Evolutionary conservation across 2,329 filamentous ascomycete genomes (phyloP), one percentile per base, ranked within the genome.

Genomic region (Botrytis squamosa): DNA sequence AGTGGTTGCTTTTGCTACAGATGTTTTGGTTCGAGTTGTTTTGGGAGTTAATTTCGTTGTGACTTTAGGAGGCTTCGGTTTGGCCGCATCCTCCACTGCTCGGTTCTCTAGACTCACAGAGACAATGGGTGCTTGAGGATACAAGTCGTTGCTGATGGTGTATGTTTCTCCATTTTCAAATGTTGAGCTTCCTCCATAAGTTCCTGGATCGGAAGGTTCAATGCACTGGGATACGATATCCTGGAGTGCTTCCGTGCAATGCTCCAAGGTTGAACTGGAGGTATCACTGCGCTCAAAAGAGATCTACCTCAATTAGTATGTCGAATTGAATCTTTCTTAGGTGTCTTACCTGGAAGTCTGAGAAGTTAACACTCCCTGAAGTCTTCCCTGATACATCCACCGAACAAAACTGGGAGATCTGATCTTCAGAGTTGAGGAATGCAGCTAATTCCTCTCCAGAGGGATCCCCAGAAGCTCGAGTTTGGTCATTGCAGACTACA

Each of bases 141-240:
- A 42, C 3, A 57, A 57, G 4, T 57, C n/a, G 10, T 59, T 57
- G 18, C 29, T 57, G 6, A 69, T 69, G 1, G 66, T 33, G 40
- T 69, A 69, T 22, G 9, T 22, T 57, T 57, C 66, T 57, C 66
- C 66, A 33, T 44, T 69, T 4, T 69, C 49, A n/a, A 57, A 44
- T 69, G 38, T 42, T 40, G n/a, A 42, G 10, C n/a, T 42, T 25
- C 49, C 66, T 33, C 66, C 36, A 57, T 69, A 69, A 2, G n/a
- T 69, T 44, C 66, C 38, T 33, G 36, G 18, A 5, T 44, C 4
- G 18, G 38, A 69, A 22, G n/a, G 18, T 3, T 57, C 18, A 33
- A 69, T 57, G 36, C 66, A 59, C 5, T 33, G 49, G 29, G 49
- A 57, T 20, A 59, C 33, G 10, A 69, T 69, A n/a, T 57, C 20